Evolutionary conservation across 345 rosid genomes (phyloP), one percentile per base, ranked within the genome.

Genomic region (Lepidium didymum): DNA sequence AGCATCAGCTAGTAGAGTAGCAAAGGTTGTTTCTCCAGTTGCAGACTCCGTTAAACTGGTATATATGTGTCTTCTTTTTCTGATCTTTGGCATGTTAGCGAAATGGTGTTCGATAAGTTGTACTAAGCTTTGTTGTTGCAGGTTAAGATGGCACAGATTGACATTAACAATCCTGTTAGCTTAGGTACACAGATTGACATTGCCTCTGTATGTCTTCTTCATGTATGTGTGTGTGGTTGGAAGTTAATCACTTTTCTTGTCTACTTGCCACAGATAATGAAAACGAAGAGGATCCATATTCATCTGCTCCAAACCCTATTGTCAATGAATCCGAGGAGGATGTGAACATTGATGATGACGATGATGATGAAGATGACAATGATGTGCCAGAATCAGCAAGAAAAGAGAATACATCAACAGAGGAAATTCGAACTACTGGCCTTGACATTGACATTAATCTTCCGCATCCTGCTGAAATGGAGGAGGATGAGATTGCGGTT

Each of bases 401-500:
- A 4, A 54, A 44, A 67, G 83, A 37, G 3, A 66, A 55, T 57
- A 69, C 54, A 19, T 67, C 73, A 18, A 78, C 47, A 10, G 75
- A 62, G 62, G 83, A 75, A 46, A 67, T 64, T 58, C 79, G 42
- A 40, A 40, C 70, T 9, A 72, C 77, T 38, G 74, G 79, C 21
- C 83, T 87, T 36, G 86, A 82, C 44, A 84, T 87, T 3, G 86
- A 90, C 79, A 86, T 90, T 47, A 83, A 81, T 54, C 55, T 78
- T 67, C 91, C 83, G 0, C 89, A 69, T 35, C 92, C 81, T 40
- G 64, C 34, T 47, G 81, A 84, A 46, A 60, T 71, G 10, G 96
- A 80, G 2, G 96, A 80, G 9, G 91, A 82, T 69, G 97, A 88
- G 83, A 88, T 87, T 69, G 92, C 94, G 16, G 91, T 85, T 74